Evolutionary conservation across 192 early-diverging fungal species (phyloP).

Genomic region (Chytriomyces hyalinus): DNA sequence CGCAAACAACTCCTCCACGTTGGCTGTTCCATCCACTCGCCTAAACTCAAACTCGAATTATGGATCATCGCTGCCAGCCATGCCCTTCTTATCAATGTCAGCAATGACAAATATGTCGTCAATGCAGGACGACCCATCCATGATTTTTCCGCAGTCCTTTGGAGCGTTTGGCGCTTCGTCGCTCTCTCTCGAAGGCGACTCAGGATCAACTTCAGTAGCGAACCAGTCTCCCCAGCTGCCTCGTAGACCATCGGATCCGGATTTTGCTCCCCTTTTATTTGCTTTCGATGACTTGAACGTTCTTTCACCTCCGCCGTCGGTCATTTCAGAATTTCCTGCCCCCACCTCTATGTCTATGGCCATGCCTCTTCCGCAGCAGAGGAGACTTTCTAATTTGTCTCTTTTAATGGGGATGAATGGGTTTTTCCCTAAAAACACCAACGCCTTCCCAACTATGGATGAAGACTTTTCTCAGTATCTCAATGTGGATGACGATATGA

Average conservation of each 20-base stretch:
- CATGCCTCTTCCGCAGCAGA: not conserved
- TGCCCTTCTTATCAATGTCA: too few species aligned
- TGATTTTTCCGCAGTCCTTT: too few species aligned
- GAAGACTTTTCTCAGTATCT: slow-evolving; percentile 22
- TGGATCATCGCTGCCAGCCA: too few species aligned
- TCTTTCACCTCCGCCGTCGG: not conserved
- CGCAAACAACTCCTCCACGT: too few species aligned
- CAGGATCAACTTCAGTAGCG: not conserved
- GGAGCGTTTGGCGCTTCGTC: too few species aligned
- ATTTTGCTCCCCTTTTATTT: slow-evolving; percentile 32
- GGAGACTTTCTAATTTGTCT: not conserved
- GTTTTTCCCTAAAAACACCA: not conserved
- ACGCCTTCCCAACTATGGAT: slow-evolving; percentile 1
- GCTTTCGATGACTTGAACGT: slow-evolving; percentile 28
- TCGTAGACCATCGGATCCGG: slow-evolving; percentile 7
- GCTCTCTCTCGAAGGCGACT: not conserved
- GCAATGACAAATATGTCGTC: not conserved
- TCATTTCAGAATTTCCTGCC: not conserved
- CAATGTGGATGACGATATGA: slow-evolving; percentile 2
- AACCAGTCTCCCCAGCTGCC: not conserved
- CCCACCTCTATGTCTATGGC: too few species aligned
- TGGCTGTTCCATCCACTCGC: too few species aligned
- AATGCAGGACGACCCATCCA: not conserved
- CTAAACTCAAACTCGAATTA: too few species aligned
- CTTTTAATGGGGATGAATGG: not conserved